Conservation (phyloP, 441 rosid genomes). For the Corymbia citriodora region DNA sequence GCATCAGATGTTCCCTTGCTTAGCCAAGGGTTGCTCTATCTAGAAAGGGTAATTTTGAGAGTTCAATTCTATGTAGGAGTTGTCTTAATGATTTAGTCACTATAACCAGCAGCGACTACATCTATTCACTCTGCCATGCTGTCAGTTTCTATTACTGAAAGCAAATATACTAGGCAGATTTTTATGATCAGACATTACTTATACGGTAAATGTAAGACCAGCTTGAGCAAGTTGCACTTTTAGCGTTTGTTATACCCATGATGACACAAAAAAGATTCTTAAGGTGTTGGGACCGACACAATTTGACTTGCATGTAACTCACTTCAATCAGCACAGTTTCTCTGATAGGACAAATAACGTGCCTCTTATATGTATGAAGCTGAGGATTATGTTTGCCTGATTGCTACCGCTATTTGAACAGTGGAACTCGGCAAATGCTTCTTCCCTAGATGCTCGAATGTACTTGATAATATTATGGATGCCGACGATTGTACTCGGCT, state of each 20-base stretch:
- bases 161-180: neutral
- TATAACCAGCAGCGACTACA: neutral
- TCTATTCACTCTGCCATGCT: neutral
- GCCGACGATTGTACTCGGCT: slow-evolving; percentile 51
- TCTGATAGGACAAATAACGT: neutral
- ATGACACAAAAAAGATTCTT: neutral
- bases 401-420: slow-evolving; percentile 17
- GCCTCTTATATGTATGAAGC: neutral
- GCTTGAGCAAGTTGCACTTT: neutral
- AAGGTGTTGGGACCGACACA: neutral
- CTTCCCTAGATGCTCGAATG: slow-evolving; percentile 73
- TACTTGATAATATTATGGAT: slow-evolving; percentile 73
- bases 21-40: neutral
- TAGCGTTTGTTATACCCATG: neutral
- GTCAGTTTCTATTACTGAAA: neutral
- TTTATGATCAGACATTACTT: neutral
- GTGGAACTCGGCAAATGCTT: slow-evolving; percentile 71
- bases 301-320: neutral
- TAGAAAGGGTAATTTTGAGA: neutral
- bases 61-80: neutral
- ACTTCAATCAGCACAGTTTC: neutral
- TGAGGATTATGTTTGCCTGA: neutral
- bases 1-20: neutral
- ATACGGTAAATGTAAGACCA: neutral
- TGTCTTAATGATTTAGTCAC: neutral